Evolutionary conservation across 257 asterid species (phyloP).

Genomic region (Eustoma russellianum): DNA sequence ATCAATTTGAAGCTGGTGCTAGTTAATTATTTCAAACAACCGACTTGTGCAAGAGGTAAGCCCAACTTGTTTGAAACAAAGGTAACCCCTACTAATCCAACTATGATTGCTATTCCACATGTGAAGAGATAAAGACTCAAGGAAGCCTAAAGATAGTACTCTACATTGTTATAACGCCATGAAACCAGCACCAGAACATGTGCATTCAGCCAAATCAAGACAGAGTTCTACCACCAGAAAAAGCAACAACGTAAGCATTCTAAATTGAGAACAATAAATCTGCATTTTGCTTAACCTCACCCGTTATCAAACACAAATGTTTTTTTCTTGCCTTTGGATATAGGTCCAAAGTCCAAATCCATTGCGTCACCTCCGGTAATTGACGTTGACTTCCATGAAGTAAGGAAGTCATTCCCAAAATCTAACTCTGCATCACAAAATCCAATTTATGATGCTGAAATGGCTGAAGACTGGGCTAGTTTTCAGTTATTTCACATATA

Average conservation of each 20-base stretch:
- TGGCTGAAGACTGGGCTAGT: too few relatives aligned
- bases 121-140: too few relatives aligned
- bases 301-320: constrained; percentile 51
- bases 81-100: too few relatives aligned
- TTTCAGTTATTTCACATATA: too few relatives aligned
- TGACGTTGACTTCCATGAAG: constrained; percentile 71
- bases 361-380: constrained; percentile 45
- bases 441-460: too few relatives aligned
- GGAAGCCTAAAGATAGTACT: too few relatives aligned
- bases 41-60: too few relatives aligned
- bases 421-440: constrained; percentile 52
- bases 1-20: constrained; percentile 5
- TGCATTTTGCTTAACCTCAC: constrained; percentile 31
- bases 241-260: constrained; percentile 12
- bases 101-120: too few relatives aligned
- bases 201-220: not conserved
- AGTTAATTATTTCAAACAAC: not conserved
- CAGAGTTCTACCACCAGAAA: not conserved
- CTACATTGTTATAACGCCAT: too few relatives aligned
- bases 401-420: constrained; percentile 66
- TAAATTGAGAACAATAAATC: constrained; percentile 1
- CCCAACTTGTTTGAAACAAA: too few relatives aligned
- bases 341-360: constrained; percentile 70
- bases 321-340: constrained; percentile 61
- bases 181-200: too few relatives aligned